phyloP scores from a whole-genome alignment of 257 asterid genomes.

The Coffea canephora region DNA sequence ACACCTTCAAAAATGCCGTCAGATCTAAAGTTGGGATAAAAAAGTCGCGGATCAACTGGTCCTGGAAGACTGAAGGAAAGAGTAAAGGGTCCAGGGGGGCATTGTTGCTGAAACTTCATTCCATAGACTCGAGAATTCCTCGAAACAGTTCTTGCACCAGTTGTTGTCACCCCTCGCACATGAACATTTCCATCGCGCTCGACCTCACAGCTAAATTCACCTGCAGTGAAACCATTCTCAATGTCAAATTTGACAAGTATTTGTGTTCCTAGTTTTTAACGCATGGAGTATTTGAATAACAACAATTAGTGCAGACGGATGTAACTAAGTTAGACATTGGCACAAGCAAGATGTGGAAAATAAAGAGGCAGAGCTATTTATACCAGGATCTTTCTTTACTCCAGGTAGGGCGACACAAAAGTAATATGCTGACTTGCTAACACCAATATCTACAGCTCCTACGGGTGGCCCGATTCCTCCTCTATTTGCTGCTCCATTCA shows the following conservation, averaged over 20 bases:
- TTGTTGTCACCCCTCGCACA: conserved; percentile 60
- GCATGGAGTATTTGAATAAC: not conserved
- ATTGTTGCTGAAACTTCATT: conserved; percentile 74
- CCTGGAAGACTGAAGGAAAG: conserved; percentile 77
- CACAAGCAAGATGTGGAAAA: not conserved
- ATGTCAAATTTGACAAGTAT: not conserved
- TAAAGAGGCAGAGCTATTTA: conserved; percentile 8
- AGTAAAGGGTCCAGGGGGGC: conserved; percentile 78
- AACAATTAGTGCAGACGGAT: not conserved
- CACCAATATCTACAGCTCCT: conserved; percentile 73
- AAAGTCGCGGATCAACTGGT: conserved; percentile 75
- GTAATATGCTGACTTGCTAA: conserved; percentile 58
- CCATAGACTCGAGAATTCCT: conserved; percentile 56
- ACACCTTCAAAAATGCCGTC: conserved; percentile 86
- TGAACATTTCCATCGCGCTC: conserved; percentile 59
- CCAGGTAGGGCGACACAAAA: conserved; percentile 90
- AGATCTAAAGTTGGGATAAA: conserved; percentile 55
- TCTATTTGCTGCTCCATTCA: conserved; percentile 62
- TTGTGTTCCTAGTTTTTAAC: not conserved
- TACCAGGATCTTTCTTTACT: conserved; percentile 85
- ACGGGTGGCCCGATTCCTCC: conserved; percentile 63
- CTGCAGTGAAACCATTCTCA: conserved; percentile 30
- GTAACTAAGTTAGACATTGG: not conserved
- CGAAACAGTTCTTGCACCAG: conserved; percentile 51
- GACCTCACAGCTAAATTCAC: conserved; percentile 67